A percentile compares a stretch with the other conserved stretches of the same genome.
Evolutionary conservation across 1,284 basidiomycete species (phyloP).

Genomic region (Cerrena zonata): DNA sequence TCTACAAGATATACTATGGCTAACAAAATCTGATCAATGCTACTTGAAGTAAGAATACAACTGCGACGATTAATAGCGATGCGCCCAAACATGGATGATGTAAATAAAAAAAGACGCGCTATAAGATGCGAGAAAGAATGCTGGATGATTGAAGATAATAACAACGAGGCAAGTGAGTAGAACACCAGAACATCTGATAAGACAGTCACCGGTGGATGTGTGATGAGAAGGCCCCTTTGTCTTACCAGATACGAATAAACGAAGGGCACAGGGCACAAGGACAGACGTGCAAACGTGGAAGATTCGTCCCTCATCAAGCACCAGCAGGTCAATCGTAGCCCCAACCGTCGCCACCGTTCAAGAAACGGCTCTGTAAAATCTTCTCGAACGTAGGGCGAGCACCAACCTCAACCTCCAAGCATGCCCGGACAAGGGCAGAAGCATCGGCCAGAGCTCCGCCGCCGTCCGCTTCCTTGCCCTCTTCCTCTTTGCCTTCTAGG

Average conservation of each 20-base stretch:
- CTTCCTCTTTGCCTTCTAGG: constrained; percentile 59
- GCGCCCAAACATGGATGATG: constrained; percentile 5
- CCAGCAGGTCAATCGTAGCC: constrained; percentile 23
- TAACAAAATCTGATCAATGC: constrained; percentile 10
- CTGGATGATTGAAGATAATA: constrained; percentile 11
- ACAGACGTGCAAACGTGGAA: not conserved
- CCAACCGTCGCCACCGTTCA: constrained; percentile 67
- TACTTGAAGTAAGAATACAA: constrained; percentile 3
- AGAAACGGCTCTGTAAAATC: constrained; percentile 72
- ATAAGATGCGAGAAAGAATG: constrained; percentile 9
- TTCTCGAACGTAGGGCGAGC: constrained; percentile 78
- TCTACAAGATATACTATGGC: constrained; percentile 2
- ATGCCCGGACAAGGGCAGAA: constrained; percentile 72
- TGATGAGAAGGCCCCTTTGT: not conserved
- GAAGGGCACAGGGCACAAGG: not conserved
- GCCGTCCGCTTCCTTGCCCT: constrained; percentile 71
- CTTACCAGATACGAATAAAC: not conserved
- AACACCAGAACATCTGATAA: constrained; percentile 7
- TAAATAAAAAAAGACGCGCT: constrained; percentile 12
- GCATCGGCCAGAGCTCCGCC: constrained; percentile 79
- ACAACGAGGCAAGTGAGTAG: constrained; percentile 11
- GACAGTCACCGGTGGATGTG: not conserved
- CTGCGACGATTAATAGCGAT: constrained; percentile 3
- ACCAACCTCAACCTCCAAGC: constrained; percentile 67
- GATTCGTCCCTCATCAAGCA: constrained; percentile 9